phyloP scores from a whole-genome alignment of 306 rosid species.

The Vigna nakashimae region DNA sequence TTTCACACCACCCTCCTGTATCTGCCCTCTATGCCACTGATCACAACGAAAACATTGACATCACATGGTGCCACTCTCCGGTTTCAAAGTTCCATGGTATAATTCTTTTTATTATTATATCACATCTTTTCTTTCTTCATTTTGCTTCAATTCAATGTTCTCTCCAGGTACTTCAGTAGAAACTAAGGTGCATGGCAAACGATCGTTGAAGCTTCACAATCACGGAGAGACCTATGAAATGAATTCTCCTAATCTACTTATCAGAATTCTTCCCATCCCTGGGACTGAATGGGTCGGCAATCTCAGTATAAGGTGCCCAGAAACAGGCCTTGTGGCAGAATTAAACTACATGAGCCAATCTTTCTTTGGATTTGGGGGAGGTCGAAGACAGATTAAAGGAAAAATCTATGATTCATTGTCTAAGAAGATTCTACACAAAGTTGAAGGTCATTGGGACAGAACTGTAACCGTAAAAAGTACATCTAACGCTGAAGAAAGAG shows the following conservation, averaged over 20 bases:
- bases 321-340: constrained; percentile 73
- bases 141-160: background rate
- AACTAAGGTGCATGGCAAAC: constrained; percentile 60
- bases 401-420: constrained; percentile 60
- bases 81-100: constrained; percentile 67
- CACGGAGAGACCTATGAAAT: constrained; percentile 75
- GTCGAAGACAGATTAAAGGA: constrained; percentile 62
- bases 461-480: constrained; percentile 61
- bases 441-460: constrained; percentile 87
- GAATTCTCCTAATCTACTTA: constrained; percentile 60
- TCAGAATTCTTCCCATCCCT: constrained; percentile 66
- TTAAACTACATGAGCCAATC: constrained; percentile 55
- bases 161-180: constrained; percentile 64
- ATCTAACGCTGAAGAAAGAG: constrained; percentile 47
- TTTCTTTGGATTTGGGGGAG: constrained; percentile 60
- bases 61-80: constrained; percentile 63
- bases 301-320: constrained; percentile 54
- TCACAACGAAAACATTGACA: constrained; percentile 60
- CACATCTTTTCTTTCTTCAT: background rate
- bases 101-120: background rate
- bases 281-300: constrained; percentile 71
- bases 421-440: constrained; percentile 57
- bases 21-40: constrained; percentile 77
- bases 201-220: constrained; percentile 60
- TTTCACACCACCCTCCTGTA: constrained; percentile 89